Evolutionary conservation across 805 yeast genomes (phyloP).

Genomic region (Candida broadrunensis): DNA sequence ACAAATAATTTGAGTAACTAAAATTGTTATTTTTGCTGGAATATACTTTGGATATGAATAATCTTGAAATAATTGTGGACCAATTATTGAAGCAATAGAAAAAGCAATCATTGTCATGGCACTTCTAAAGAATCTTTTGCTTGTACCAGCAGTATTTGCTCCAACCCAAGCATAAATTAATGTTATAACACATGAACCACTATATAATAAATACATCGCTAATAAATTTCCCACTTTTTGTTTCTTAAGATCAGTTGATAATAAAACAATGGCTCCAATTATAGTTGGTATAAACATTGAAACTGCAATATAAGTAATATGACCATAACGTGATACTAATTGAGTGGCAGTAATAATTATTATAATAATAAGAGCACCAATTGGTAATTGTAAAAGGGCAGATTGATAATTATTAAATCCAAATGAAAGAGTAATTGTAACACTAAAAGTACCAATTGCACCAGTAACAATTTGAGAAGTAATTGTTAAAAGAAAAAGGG

Average conservation of each 20-base stretch:
- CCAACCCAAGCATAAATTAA: slow-evolving; percentile 60
- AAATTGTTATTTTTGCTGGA: slow-evolving; percentile 56
- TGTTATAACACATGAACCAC: slow-evolving; percentile 57
- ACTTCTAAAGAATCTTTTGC: slow-evolving; percentile 64
- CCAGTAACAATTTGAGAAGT: slow-evolving; percentile 49
- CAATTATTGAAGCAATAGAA: slow-evolving; percentile 63
- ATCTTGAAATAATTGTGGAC: slow-evolving; percentile 64
- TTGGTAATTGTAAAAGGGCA: slow-evolving; percentile 55
- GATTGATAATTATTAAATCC: slow-evolving; percentile 46
- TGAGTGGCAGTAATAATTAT: slow-evolving; percentile 30
- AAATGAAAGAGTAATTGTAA: slow-evolving; percentile 49
- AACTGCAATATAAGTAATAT: slow-evolving; percentile 19
- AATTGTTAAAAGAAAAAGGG: slow-evolving; percentile 43
- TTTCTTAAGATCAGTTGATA: slow-evolving; percentile 22
- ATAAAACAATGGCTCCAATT: slow-evolving; percentile 40
- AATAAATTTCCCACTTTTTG: slow-evolving; percentile 45
- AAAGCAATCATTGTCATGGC: slow-evolving; percentile 62
- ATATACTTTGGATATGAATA: slow-evolving; percentile 51
- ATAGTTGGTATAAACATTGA: slow-evolving; percentile 33
- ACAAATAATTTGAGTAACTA: slow-evolving; percentile 48
- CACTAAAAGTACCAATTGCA: slow-evolving; percentile 51
- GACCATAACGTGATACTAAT: slow-evolving; percentile 24
- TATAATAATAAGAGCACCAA: slow-evolving; percentile 47
- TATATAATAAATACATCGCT: slow-evolving; percentile 49
- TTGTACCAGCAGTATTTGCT: slow-evolving; percentile 68